phyloP scores from a whole-genome alignment of 768 basidiomycete species.

The Lactarius sanguifluus region DNA sequence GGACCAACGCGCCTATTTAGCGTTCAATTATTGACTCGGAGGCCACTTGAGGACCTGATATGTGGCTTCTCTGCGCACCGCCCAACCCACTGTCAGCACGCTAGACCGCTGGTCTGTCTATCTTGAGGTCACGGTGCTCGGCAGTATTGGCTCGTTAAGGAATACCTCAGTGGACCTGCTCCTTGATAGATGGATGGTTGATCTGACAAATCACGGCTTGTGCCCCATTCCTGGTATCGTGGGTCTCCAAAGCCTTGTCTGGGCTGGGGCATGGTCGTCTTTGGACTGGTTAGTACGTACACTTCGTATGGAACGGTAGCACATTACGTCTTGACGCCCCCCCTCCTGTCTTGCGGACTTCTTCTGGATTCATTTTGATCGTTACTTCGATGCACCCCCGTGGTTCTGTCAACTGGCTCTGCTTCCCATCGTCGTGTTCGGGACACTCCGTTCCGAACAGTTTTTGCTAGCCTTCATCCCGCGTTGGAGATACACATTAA shows the following conservation, averaged over 20 bases:
- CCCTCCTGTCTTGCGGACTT: not conserved
- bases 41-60: not conserved
- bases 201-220: not conserved
- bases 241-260: not conserved
- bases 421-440: conserved; percentile 20
- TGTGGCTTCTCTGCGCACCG: conserved; percentile 6
- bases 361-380: conserved; percentile 10
- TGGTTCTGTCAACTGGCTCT: conserved; percentile 15
- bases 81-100: not conserved
- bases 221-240: not conserved
- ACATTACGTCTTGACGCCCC: conserved; percentile 17
- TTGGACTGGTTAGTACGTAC: not conserved
- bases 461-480: conserved; percentile 3
- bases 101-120: too few relatives aligned
- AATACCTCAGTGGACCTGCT: not conserved
- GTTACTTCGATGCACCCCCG: conserved; percentile 16
- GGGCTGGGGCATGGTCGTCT: not conserved
- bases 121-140: not conserved
- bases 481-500: not conserved
- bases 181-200: conserved; percentile 1
- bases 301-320: not conserved
- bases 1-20: conserved; percentile 3
- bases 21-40: not conserved
- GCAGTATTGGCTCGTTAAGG: conserved; percentile 10
- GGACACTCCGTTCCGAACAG: conserved; percentile 11